These are phyloP conservation scores for Candida pseudoglaebosa DNA, from an alignment of 805 yeast species.

Conservation along the genomic window DNA sequence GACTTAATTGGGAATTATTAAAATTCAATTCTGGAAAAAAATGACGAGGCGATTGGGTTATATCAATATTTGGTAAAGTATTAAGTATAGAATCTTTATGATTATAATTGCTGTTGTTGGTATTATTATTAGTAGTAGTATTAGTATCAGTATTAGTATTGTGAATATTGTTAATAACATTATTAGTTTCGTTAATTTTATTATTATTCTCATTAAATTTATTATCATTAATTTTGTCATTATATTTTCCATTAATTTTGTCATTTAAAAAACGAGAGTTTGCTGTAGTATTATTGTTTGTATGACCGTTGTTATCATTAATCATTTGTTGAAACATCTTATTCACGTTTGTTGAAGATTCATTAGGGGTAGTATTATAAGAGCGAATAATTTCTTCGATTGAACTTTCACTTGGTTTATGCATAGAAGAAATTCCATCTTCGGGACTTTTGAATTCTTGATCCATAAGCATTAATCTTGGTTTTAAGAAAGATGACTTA, in stretches of 20 bases:
- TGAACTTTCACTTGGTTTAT: conserved; percentile 10
- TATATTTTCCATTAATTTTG: no score
- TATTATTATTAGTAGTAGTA: not conserved
- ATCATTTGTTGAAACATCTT: conserved; percentile 29
- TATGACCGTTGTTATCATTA: conserved; percentile 12
- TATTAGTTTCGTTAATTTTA: not conserved
- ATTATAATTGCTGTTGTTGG: not conserved
- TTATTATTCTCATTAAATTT: not conserved
- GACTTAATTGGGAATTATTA: not conserved
- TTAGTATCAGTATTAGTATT: not conserved
- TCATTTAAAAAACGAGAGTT: not conserved
- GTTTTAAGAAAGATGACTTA: conserved; percentile 21
- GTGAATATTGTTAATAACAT: conserved; percentile 5
- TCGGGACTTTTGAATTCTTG: conserved; percentile 28
- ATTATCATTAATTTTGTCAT: not conserved
- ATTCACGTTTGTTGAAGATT: conserved; percentile 14
- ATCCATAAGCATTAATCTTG: conserved; percentile 39
- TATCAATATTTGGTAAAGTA: not conserved
- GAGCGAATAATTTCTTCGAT: conserved; percentile 29
- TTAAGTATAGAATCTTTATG: not conserved
- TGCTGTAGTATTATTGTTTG: not conserved
- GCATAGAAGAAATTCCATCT: conserved; percentile 3
- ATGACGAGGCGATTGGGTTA: conserved; percentile 28
- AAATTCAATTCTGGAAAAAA: conserved; percentile 30
- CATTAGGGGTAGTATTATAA: conserved; percentile 10